Evolutionary conservation across 129 eudicot genomes (phyloP), one percentile per base, ranked within the genome.

Genomic region (Arctium lappa): DNA sequence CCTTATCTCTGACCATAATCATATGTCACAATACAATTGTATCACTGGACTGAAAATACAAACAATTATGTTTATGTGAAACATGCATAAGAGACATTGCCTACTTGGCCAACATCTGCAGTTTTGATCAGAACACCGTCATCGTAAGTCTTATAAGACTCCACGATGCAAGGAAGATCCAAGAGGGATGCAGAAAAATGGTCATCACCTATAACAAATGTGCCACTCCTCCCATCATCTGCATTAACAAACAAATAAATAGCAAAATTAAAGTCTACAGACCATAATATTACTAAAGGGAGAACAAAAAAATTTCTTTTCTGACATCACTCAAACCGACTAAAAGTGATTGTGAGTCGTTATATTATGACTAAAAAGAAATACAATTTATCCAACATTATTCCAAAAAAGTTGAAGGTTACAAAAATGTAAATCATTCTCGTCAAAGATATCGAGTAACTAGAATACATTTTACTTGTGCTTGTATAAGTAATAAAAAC

Each of bases 41-140:
- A 65, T 60, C 62, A 79, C 44, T 44, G 15, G 53, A 73, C 74
- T 16, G 34, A 62, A 85, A 37, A 83, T 33, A 42, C 70, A 56
- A 36, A 34, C 39, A 46, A 42, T 30, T 71, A 42, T 6, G 56
- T 73, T 50, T 73, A 60, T 69, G 65, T 73, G 15, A 65, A 78
- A 74, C n/a, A 32, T 39, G 81, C 29, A 70, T 44, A 15, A 30
- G 34, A 34, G 50, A 56, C 68, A 81, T 39, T 31, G 22, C 78
- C 63, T 91, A 94, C 98, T 87, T 95, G 98, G 81, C 97, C 98
- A 85, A 92, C 91, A 80, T 95, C 97, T 36, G 98, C 90, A 30
- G 97, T 88, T 90, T 95, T 95, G 65, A 95, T 92, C 73, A 95
- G 83, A 75, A 88, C 97, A 72, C 88, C 89, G 82, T 94, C 98